A percentile compares a stretch with the other conserved stretches of the same genome.
phyloP scores from a whole-genome alignment of 169 alveolate species.

The Plasmodium ovale region DNA sequence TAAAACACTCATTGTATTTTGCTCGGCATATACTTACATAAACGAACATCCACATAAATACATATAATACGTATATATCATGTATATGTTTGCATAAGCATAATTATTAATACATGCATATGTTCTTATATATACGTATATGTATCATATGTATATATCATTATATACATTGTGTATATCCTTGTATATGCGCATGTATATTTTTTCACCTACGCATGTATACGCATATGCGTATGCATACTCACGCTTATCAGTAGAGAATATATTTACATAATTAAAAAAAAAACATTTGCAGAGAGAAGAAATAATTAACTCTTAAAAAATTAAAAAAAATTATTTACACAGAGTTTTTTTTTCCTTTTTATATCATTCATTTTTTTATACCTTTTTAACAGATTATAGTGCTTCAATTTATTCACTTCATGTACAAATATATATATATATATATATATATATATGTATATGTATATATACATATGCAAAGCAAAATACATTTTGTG shows the following conservation, averaged over 20 bases:
- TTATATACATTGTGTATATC: conserved; percentile 1
- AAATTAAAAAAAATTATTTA: too few species aligned
- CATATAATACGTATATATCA: neutral
- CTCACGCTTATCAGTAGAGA: too few species aligned
- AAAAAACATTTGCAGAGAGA: too few species aligned
- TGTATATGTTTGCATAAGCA: conserved; percentile 6
- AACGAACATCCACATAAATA: neutral
- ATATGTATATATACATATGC: neutral
- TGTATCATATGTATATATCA: neutral
- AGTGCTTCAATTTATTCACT: neutral
- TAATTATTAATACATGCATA: conserved; percentile 11
- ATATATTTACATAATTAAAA: too few species aligned
- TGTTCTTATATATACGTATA: neutral
- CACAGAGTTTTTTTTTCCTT: too few species aligned
- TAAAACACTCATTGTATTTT: neutral
- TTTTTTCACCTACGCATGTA: neutral
- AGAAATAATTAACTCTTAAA: too few species aligned
- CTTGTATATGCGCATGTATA: neutral
- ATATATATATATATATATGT: too few species aligned
- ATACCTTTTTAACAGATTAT: too few species aligned
- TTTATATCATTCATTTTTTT: too few species aligned
- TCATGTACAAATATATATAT: neutral
- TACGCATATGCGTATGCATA: neutral
- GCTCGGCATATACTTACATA: neutral
- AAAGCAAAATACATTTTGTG: neutral